Evolutionary conservation across 768 basidiomycete genomes (phyloP), one percentile per base, ranked within the genome.

Genomic region (Termitomyces sp.): DNA sequence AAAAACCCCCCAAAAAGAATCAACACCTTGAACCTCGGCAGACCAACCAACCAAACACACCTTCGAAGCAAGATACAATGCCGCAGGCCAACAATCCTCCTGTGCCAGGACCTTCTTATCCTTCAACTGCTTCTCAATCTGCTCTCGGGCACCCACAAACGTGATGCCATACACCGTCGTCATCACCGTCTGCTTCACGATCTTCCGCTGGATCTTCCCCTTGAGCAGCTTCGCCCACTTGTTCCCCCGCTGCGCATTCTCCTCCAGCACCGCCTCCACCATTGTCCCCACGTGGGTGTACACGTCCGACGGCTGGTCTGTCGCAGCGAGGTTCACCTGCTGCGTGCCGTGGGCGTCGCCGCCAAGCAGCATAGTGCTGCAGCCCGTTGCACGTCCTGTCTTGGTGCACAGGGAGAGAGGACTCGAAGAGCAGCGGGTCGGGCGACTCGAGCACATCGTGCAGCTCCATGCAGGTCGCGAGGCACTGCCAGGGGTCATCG

Each of bases 131-230:
- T 74, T 89, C 72, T 94, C 91, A 55, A 98, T 97, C 74, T 98
- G 97, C 9, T 93, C 92, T 43, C 93, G 84, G 22, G 97, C 97
- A 36, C 97, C 97, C 54, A 98, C 76, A 73, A 87, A 95, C 0
- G 97, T 99, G 16, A 99, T 95, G 4, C 97, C 96, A 68, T 98
- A 98, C 34, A 98, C 96, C 3, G 96, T 98, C 0, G 96, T 99
- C 97, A 99, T 99, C 39, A 90, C 93, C 24, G 97, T 98, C 77
- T 98, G 96, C 79, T 99, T 99, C 64, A 99, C 96, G 18, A 97
- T 88, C 73, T 99, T 98, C 24, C 97, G 76, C 20, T 92, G 80
- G 32, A 99, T 80, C 71, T 92, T 93, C 33, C 91, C 93, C 42
- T 77, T 54, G 27, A 96, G 78, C 62, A 90, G 62, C 49, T 73